These are phyloP conservation scores for Pezizomycotina sp. DNA, from an alignment of 2,329 filamentous ascomycete species.

Conservation along the genomic window DNA sequence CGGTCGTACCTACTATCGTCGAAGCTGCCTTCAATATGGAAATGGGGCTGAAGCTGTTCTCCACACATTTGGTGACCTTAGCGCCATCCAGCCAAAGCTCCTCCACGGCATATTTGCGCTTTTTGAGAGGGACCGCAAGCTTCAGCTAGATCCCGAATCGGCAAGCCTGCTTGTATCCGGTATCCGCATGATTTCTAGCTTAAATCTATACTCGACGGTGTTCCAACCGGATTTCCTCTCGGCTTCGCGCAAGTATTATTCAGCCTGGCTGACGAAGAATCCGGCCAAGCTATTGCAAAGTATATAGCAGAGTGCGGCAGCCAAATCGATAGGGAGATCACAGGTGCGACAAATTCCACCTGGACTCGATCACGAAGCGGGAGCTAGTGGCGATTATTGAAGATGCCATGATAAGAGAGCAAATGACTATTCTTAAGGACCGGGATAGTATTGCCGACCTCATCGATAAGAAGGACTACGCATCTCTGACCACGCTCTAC, in stretches of 20 bases:
- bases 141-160: constrained; percentile 40
- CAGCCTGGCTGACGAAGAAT: constrained; percentile 52
- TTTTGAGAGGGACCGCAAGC: constrained; percentile 52
- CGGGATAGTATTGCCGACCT: constrained; percentile 53
- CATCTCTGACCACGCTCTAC: constrained; percentile 61
- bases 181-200: constrained; percentile 69
- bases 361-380: constrained; percentile 69
- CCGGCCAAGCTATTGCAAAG: constrained; percentile 45
- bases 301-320: constrained; percentile 57
- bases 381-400: constrained; percentile 60
- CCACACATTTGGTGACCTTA: constrained; percentile 42
- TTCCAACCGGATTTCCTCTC: constrained; percentile 65
- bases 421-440: constrained; percentile 50
- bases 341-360: constrained; percentile 59
- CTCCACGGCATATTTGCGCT: constrained; percentile 61
- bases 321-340: constrained; percentile 55
- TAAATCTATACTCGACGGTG: constrained; percentile 58
- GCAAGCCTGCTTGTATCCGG: constrained; percentile 52
- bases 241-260: constrained; percentile 51
- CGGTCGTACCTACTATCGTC: constrained; percentile 69
- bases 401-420: constrained; percentile 50
- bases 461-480: constrained; percentile 51
- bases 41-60: constrained; percentile 61
- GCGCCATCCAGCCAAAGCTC: constrained; percentile 37
- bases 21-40: constrained; percentile 61